Conservation (phyloP, 768 basidiomycete genomes). For the Rhizopogon vinicolor region DNA sequence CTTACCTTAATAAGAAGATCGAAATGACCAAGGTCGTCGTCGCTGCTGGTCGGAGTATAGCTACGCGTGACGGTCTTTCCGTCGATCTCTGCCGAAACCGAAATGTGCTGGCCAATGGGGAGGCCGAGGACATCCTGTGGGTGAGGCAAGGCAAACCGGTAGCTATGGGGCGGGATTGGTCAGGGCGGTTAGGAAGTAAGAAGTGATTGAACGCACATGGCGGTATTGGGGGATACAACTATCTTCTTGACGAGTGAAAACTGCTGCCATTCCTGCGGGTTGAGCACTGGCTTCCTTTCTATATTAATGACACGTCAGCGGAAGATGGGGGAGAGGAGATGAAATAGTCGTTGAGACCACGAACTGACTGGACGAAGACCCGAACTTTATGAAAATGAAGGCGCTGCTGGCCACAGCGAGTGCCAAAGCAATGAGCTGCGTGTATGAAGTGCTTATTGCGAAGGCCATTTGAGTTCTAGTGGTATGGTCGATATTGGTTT, state of each 20-base stretch:
- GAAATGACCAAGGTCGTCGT: conserved; percentile 91
- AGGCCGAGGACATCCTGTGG: conserved; percentile 80
- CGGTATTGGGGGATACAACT: conserved; percentile 90
- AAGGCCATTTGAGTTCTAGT: conserved; percentile 11
- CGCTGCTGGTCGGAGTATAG: conserved; percentile 94
- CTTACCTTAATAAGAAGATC: conserved; percentile 94
- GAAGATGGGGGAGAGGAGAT: neutral
- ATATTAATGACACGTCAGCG: conserved; percentile 6
- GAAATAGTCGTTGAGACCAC: conserved; percentile 6
- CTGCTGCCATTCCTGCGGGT: conserved; percentile 73
- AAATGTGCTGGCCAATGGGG: conserved; percentile 96
- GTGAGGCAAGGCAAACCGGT: conserved; percentile 84
- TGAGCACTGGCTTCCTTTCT: conserved; percentile 69
- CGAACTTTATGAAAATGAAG: conserved; percentile 50
- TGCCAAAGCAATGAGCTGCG: conserved; percentile 49
- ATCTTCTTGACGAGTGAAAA: conserved; percentile 82
- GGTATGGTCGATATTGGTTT: neutral
- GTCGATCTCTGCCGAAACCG: conserved; percentile 83
- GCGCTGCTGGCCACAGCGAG: conserved; percentile 45
- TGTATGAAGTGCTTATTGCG: conserved; percentile 9
- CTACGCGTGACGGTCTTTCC: conserved; percentile 88
- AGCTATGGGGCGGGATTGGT: conserved; percentile 41
- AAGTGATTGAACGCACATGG: conserved; percentile 56
- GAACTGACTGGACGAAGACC: conserved; percentile 24
- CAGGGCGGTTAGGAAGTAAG: conserved; percentile 1